phyloP scores from a whole-genome alignment of 1,284 basidiomycete genomes.

The Trichosporon asahii region DNA sequence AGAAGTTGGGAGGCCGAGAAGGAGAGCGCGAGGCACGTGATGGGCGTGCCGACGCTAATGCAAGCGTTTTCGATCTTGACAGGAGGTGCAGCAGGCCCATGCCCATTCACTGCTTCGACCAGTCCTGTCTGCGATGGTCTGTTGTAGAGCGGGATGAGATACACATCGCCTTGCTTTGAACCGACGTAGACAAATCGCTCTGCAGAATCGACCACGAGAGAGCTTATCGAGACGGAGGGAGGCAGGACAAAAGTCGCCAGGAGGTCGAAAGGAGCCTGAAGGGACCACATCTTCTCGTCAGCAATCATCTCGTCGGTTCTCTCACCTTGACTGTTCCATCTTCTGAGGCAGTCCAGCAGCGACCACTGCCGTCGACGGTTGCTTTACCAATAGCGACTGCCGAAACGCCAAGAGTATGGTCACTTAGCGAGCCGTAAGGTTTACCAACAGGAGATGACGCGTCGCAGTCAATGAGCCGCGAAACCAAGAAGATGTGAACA shows the following conservation, averaged over 20 bases:
- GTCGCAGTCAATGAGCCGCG: constrained; percentile 48
- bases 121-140: constrained; percentile 55
- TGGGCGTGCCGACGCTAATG: constrained; percentile 45
- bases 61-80: constrained; percentile 56
- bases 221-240: constrained; percentile 55
- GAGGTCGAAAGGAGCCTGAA: constrained; percentile 65
- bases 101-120: constrained; percentile 70
- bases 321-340: constrained; percentile 89
- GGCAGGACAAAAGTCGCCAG: constrained; percentile 85
- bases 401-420: constrained; percentile 86
- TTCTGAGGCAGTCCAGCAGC: constrained; percentile 67
- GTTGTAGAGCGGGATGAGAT: constrained; percentile 76
- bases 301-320: constrained; percentile 11
- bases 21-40: constrained; percentile 72
- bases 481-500: constrained; percentile 82
- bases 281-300: constrained; percentile 66
- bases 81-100: constrained; percentile 62
- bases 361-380: constrained; percentile 32
- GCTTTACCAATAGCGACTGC: constrained; percentile 70
- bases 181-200: constrained; percentile 87
- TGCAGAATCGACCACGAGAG: constrained; percentile 71
- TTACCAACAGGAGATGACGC: constrained; percentile 39
- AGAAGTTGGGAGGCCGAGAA: constrained; percentile 68
- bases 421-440: constrained; percentile 75
- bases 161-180: constrained; percentile 65